Conservation (phyloP, 2,329 filamentous ascomycete species). For the Verticillium zaregamsianum region DNA sequence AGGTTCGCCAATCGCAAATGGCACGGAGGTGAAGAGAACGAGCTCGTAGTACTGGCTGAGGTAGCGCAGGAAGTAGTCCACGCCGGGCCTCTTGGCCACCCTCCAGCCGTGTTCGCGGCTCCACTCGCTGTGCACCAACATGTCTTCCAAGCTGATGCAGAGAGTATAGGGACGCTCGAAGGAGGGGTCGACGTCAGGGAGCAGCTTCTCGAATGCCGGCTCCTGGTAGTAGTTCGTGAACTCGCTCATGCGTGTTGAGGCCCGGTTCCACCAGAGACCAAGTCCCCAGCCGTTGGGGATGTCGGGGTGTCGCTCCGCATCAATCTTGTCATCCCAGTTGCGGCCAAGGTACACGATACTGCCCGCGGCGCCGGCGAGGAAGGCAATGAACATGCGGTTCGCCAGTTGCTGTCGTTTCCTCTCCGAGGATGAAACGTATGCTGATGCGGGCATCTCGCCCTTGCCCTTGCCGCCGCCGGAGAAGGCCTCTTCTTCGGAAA, state of each 20-base stretch:
- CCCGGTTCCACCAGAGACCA: conserved; percentile 74
- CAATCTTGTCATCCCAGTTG: conserved; percentile 81
- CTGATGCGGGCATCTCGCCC: conserved; percentile 67
- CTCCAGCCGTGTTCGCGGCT: conserved; percentile 91
- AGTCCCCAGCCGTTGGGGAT: conserved; percentile 77
- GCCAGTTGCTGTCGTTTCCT: conserved; percentile 72
- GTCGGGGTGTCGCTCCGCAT: conserved; percentile 64
- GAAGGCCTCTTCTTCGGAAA: conserved; percentile 26
- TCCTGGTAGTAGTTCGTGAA: conserved; percentile 92
- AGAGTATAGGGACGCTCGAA: conserved; percentile 87
- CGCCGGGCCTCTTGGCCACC: conserved; percentile 86
- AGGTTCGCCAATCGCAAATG: conserved; percentile 78
- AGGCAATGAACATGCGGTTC: conserved; percentile 65
- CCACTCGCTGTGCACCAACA: conserved; percentile 95
- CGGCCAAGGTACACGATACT: conserved; percentile 75
- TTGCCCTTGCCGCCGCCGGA: conserved; percentile 47
- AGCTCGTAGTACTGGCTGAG: conserved; percentile 97
- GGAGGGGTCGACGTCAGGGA: conserved; percentile 75
- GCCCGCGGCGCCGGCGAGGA: conserved; percentile 51
- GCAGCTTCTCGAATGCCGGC: conserved; percentile 87
- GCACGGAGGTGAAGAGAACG: conserved; percentile 89
- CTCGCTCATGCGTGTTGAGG: conserved; percentile 68
- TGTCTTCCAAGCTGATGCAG: conserved; percentile 86
- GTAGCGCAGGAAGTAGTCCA: conserved; percentile 97
- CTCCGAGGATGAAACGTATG: conserved; percentile 89